phyloP scores from a whole-genome alignment of 768 basidiomycete genomes.

The Mycena vulgaris region DNA sequence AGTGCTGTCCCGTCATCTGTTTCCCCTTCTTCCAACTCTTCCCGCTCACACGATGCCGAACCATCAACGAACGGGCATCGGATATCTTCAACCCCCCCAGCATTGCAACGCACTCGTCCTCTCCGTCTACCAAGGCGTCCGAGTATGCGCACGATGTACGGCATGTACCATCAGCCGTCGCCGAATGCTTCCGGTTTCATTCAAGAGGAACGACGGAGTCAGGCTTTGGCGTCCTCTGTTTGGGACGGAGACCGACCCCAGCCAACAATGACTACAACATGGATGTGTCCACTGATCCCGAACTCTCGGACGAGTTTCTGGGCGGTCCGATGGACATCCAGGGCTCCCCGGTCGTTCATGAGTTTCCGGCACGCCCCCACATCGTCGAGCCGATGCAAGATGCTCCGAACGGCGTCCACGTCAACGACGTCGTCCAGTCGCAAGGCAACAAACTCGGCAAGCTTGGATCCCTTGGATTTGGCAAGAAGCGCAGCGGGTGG shows the following conservation, averaged over 20 bases:
- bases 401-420: constrained; percentile 46
- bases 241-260: constrained; percentile 41
- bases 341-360: constrained; percentile 67
- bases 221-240: constrained; percentile 44
- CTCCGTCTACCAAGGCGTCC: constrained; percentile 49
- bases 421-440: constrained; percentile 54
- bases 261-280: constrained; percentile 69
- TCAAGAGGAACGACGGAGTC: constrained; percentile 47
- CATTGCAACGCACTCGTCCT: constrained; percentile 45
- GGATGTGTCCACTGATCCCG: constrained; percentile 70
- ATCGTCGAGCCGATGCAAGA: constrained; percentile 57
- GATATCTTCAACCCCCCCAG: constrained; percentile 20
- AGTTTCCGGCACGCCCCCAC: constrained; percentile 62
- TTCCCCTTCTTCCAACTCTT: constrained; percentile 28
- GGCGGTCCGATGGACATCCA: constrained; percentile 67
- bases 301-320: constrained; percentile 59
- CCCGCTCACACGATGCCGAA: constrained; percentile 23
- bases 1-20: constrained; percentile 43
- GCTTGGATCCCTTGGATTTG: constrained; percentile 71
- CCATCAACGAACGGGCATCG: constrained; percentile 34
- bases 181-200: constrained; percentile 46
- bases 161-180: constrained; percentile 51
- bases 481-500: constrained; percentile 81
- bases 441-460: constrained; percentile 71
- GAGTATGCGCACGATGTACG: constrained; percentile 52